These are phyloP conservation scores for Clarkia xantiana DNA, from an alignment of 345 rosid species.

Conservation along the genomic window DNA sequence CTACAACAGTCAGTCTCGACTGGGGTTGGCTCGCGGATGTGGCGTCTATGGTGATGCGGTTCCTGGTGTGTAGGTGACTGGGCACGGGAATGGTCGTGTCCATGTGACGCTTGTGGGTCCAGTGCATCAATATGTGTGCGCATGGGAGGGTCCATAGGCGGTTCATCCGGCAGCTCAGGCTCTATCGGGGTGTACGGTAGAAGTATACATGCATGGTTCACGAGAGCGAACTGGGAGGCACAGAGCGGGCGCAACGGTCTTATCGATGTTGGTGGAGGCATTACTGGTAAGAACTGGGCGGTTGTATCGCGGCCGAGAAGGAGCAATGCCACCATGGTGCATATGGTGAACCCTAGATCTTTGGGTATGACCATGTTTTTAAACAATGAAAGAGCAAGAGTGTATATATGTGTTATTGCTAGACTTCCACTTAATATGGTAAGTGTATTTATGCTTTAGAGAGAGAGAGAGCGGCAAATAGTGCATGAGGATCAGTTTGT, in stretches of 20 bases:
- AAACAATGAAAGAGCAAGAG: too few relatives aligned
- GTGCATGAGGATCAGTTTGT: too few relatives aligned
- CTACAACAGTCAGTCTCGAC: slow-evolving; percentile 49
- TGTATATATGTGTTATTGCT: too few relatives aligned
- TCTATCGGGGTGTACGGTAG: slow-evolving; percentile 20
- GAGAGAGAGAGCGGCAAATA: too few relatives aligned
- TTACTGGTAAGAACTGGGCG: too few relatives aligned
- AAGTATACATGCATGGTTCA: slow-evolving; percentile 45
- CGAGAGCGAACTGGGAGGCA: slow-evolving; percentile 48
- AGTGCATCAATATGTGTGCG: slow-evolving; percentile 5
- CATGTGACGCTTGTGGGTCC: slow-evolving; percentile 1
- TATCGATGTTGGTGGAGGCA: too few relatives aligned
- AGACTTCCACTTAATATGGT: too few relatives aligned
- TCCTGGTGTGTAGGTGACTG: slow-evolving; percentile 10
- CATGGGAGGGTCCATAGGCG: slow-evolving; percentile 3
- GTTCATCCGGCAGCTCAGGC: slow-evolving; percentile 10
- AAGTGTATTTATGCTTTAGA: too few relatives aligned
- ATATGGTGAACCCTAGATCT: too few relatives aligned
- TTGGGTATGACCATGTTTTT: too few relatives aligned
- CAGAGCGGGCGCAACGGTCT: slow-evolving; percentile 30
- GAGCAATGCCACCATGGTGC: too few relatives aligned
- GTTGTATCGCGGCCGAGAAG: too few relatives aligned
- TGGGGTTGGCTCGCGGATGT: slow-evolving; percentile 5
- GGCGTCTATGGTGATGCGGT: slow-evolving; percentile 16
- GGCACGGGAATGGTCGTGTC: slow-evolving; percentile 4